Base-by-base conservation (phyloP, 2,329 filamentous ascomycete genomes). In the Metarhizium humberi region DNA sequence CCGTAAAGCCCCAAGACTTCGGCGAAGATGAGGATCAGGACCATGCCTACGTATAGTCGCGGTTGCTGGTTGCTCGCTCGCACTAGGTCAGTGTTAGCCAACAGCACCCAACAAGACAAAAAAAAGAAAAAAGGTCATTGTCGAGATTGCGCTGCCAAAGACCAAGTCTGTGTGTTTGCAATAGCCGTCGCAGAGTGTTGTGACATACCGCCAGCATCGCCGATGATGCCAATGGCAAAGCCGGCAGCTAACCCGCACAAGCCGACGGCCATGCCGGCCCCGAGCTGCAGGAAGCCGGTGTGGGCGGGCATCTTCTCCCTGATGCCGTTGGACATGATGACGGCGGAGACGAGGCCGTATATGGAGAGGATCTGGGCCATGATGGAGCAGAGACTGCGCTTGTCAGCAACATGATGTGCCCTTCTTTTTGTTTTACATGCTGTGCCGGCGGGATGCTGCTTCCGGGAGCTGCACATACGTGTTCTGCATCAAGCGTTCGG, bases 301-400 rank as follows among this genome's bases (percentile, higher is more conserved):
- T 73, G 67, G n/a, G 75, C 62, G 42, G 74, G 63, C 67, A 75
- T 72, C 57, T 71, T 71, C 62, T 75, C 71, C 29, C 62, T 60
- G 53, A 76, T 65, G 57, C 64, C 63, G 56, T 68, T 68, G 30
- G 72, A 68, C 63, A 77, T 76, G 62, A 77, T 71, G 60, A 77
- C 73, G 56, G 68, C 69, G 52, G 69, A 68, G 47, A 77, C 73
- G 43, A 77, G 68, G 52, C 74, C 74, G 62, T 76, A 76, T 58
- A 77, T 75, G 61, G 73, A 73, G 32, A 76, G 69, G 59, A 76
- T 75, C 64, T 75, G 73, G 49, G 74, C 74, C 73, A 76, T 75
- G 67, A 75, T 73, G 57, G 73, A 65, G 57, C 72, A 75, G 34
- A 76, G 64, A 18, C 66, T 69, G 20, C 6, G 8, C 3, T 16